These are phyloP conservation scores for Fusarium nygamai DNA, from an alignment of 2,329 filamentous ascomycete genomes.

Conservation along the genomic window DNA sequence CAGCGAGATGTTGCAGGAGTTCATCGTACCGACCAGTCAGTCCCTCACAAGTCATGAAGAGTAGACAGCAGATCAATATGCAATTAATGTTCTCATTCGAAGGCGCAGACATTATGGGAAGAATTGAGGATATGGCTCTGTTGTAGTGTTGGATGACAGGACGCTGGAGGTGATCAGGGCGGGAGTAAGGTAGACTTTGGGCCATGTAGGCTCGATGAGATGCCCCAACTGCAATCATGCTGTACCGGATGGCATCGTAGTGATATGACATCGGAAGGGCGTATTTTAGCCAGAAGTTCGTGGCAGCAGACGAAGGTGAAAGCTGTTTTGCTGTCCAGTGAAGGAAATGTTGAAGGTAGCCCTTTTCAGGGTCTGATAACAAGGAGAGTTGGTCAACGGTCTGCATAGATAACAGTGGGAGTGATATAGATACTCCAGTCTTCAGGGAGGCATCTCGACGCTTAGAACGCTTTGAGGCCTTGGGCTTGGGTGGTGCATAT, in stretches of 20 bases:
- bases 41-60: slow-evolving; percentile 6
- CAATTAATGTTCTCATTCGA: background rate
- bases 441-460: background rate
- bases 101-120: background rate
- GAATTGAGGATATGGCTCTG: slow-evolving; percentile 3
- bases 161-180: background rate
- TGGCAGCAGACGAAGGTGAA: background rate
- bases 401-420: background rate
- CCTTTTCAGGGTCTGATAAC: background rate
- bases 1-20: background rate
- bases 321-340: slow-evolving; percentile 2
- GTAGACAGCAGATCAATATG: background rate
- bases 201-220: slow-evolving; percentile 13
- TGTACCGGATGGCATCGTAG: slow-evolving; percentile 1
- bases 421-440: background rate
- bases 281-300: slow-evolving; percentile 5
- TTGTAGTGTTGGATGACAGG: slow-evolving; percentile 17
- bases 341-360: slow-evolving; percentile 1
- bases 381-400: background rate
- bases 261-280: slow-evolving; percentile 11
- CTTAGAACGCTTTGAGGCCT: background rate
- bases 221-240: slow-evolving; percentile 11
- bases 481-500: slow-evolving; percentile 5
- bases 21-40: slow-evolving; percentile 8
- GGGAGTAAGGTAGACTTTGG: background rate